Conservation (phyloP, 1,139 yeast genomes). For the Nadsonia starkeyi-henricii region DNA sequence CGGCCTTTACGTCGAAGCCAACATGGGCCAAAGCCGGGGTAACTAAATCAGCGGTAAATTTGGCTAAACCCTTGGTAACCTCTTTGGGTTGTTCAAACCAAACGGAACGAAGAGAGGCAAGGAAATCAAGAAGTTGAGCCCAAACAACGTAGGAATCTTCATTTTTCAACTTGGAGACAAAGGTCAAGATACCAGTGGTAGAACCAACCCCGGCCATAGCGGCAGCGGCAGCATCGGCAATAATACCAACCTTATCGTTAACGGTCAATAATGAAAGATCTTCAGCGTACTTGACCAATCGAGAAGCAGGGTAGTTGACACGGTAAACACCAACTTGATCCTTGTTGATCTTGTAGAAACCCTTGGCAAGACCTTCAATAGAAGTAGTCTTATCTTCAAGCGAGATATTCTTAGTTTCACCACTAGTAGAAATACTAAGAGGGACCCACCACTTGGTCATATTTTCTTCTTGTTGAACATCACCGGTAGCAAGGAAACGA, state of each 20-base stretch:
- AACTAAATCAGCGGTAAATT: constrained; percentile 32
- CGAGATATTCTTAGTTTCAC: constrained; percentile 24
- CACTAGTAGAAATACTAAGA: constrained; percentile 30
- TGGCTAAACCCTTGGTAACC: constrained; percentile 27
- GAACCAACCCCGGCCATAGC: constrained; percentile 46
- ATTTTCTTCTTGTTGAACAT: constrained; percentile 34
- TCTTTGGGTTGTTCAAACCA: constrained; percentile 35
- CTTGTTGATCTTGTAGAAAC: constrained; percentile 43
- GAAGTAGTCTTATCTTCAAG: constrained; percentile 9
- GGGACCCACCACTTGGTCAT: constrained; percentile 67
- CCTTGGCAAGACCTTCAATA: constrained; percentile 16
- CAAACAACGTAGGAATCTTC: constrained; percentile 50
- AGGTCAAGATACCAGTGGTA: constrained; percentile 38
- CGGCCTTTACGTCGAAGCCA: constrained; percentile 24
- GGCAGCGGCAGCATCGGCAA: constrained; percentile 48
- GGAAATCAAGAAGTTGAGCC: constrained; percentile 39
- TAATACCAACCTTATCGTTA: constrained; percentile 51
- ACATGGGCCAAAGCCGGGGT: constrained; percentile 30
- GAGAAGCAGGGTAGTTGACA: constrained; percentile 42
- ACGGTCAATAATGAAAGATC: constrained; percentile 34
- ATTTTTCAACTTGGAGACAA: constrained; percentile 29
- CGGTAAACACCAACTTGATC: constrained; percentile 54
- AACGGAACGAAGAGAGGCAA: constrained; percentile 30
- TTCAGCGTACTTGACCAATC: constrained; percentile 27
- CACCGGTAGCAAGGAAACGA: constrained; percentile 45